Conservation (phyloP, 2,329 filamentous ascomycete genomes). For the Ophiocordyceps robertsii region DNA sequence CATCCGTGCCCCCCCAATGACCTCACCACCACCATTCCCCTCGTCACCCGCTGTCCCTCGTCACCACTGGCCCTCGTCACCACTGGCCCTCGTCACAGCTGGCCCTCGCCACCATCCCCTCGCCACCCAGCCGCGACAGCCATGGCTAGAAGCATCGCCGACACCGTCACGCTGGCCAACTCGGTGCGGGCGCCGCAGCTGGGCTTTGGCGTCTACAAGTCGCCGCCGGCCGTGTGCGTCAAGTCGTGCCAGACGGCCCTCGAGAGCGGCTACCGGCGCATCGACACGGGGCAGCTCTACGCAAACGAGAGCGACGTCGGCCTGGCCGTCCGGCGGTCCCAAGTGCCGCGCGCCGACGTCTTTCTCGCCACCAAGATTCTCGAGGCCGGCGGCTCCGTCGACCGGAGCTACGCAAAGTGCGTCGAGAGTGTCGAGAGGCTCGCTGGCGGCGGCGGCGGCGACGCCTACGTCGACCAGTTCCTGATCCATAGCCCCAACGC, state of each 20-base stretch:
- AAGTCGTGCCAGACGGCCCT: conserved; percentile 43
- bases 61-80: no score
- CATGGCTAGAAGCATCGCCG: background rate
- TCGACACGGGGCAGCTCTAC: conserved; percentile 51
- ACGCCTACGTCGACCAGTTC: conserved; percentile 58
- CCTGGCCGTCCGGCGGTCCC: conserved; percentile 42
- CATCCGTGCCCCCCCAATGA: no score
- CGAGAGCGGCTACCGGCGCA: conserved; percentile 42
- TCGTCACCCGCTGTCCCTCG: no score
- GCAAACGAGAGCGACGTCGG: conserved; percentile 56
- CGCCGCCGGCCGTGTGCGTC: conserved; percentile 36
- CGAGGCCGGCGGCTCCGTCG: conserved; percentile 23
- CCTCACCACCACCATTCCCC: no score
- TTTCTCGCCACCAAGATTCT: conserved; percentile 63
- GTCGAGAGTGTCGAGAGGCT: conserved; percentile 52
- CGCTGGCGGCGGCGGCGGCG: conserved; percentile 20
- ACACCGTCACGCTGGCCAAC: conserved; percentile 11
- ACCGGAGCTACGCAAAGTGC: conserved; percentile 44
- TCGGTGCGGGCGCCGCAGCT: conserved; percentile 41
- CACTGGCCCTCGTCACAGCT: no score
- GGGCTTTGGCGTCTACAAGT: conserved; percentile 58
- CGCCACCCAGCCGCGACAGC: background rate
- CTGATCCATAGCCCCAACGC: conserved; percentile 52
- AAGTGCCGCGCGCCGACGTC: conserved; percentile 41
- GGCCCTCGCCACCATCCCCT: no score